Evolutionary conservation across 495 filamentous ascomycete species (phyloP), one percentile per base, ranked within the genome.

Genomic region (Penicillium malachiteum): DNA sequence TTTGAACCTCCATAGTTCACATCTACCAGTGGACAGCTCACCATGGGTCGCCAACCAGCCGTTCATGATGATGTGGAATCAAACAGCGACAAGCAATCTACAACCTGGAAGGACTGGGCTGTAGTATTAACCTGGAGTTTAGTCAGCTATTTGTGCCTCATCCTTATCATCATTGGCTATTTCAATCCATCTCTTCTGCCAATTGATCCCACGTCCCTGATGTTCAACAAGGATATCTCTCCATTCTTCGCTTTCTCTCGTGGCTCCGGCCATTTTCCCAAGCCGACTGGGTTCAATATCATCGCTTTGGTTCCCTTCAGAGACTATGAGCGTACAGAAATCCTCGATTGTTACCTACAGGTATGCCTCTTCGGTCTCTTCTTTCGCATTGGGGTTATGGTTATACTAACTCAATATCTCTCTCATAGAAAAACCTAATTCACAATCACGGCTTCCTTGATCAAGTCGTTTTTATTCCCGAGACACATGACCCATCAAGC

Each of bases 331-430:
- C 69, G 66, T 6, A 78, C 79, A 14, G 68, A 69, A 11, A 77
- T 82, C 38, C 58, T 84, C 35, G 76, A 83, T 44, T 83, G 81
- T 55, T 84, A 84, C 55, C 55, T 84, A 30, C 71, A 67, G 58
- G 73, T 75, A 42, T 51, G 68, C 32, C 32, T 9, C 8, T 3
- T 6, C 7, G 8, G 11, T 4, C 30, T 48, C 3, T 12, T 48
- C 3, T 21, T 14, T 11, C 35, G 5, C 1, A 32, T n/a, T 42
- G 12, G 3, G 13, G 12, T 26, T 2, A 6, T 2, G 34, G 5
- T 3, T 10, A 37, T 37, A 41, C 26, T 16, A 10, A 14, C 11
- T n/a, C 5, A 6, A 13, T 43, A 26, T 35, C 30, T 32, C 34
- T 11, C 13, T 48, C 17, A 7, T 10, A 79, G 72, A 73, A 73